A percentile compares a stretch with the other conserved stretches of the same genome.
Evolutionary conservation across 768 basidiomycete species (phyloP).

Genomic region (Dioszegia hungarica): DNA sequence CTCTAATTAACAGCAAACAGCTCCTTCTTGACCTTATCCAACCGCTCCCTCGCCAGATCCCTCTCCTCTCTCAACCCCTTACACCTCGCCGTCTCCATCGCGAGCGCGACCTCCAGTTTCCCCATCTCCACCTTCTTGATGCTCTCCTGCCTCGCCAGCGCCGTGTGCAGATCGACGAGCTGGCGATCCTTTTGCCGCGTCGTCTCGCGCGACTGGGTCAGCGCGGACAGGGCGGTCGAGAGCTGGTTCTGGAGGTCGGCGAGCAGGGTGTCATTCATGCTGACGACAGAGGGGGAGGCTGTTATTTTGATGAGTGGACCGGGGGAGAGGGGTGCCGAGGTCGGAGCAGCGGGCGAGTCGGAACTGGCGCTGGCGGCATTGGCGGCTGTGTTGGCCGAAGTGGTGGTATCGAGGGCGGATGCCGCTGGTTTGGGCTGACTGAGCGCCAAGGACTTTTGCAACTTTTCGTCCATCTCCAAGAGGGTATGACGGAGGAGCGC

Average conservation of each 20-base stretch:
- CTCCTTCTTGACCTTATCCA: conserved; percentile 41
- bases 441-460: conserved; percentile 7
- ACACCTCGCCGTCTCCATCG: conserved; percentile 28
- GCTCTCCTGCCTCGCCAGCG: conserved; percentile 14
- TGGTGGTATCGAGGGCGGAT: too few relatives aligned
- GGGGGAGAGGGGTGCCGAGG: not conserved
- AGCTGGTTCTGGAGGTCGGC: conserved; percentile 31
- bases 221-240: conserved; percentile 20
- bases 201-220: conserved; percentile 19
- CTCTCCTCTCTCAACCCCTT: conserved; percentile 30
- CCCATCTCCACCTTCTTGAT: conserved; percentile 18
- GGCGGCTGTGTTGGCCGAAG: too few relatives aligned
- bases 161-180: conserved; percentile 21
- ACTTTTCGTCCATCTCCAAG: conserved; percentile 42
- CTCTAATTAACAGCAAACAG: conserved; percentile 25
- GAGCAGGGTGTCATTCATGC: conserved; percentile 12
- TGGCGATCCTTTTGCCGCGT: conserved; percentile 15
- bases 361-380: not conserved
- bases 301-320: conserved; percentile 34
- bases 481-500: conserved; percentile 35
- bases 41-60: conserved; percentile 32
- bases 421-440: not conserved
- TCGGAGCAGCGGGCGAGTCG: not conserved
- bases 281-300: conserved; percentile 21
- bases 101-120: conserved; percentile 29